Percentiles rank a stretch among this genome's conserved stretches.
Conservation (phyloP, 306 rosid species). For the Gastrolobium villosum region DNA sequence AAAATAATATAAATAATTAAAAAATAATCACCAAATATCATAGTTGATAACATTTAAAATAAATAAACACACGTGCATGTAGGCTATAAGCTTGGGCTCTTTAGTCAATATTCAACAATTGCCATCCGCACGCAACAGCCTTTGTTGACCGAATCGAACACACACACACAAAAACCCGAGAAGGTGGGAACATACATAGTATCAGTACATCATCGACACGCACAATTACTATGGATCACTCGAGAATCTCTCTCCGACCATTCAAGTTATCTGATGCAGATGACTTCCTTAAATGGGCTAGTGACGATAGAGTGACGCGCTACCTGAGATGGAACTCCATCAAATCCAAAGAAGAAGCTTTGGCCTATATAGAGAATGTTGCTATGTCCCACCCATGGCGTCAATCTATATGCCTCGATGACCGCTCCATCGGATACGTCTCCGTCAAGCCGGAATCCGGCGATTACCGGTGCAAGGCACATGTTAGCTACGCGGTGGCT, state of each 20-base stretch:
- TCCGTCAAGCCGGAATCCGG: constrained; percentile 43
- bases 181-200: too few relatives aligned
- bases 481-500: constrained; percentile 58
- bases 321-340: constrained; percentile 52
- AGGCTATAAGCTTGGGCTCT: too few relatives aligned
- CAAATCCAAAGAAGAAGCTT: constrained; percentile 55
- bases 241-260: constrained; percentile 38
- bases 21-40: too few relatives aligned
- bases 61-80: too few relatives aligned
- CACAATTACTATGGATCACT: constrained; percentile 29
- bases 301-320: constrained; percentile 50
- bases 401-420: constrained; percentile 50
- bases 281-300: constrained; percentile 50
- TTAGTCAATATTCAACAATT: too few relatives aligned
- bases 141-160: too few relatives aligned
- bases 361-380: constrained; percentile 51
- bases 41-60: too few relatives aligned
- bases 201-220: too few relatives aligned
- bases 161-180: too few relatives aligned
- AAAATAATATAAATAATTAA: too few relatives aligned
- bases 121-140: too few relatives aligned
- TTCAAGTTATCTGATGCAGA: constrained; percentile 40
- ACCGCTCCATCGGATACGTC: constrained; percentile 38
- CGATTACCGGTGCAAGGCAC: constrained; percentile 54
- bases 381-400: constrained; percentile 69